phyloP scores from a whole-genome alignment of 768 basidiomycete genomes.

The Russula lepida region DNA sequence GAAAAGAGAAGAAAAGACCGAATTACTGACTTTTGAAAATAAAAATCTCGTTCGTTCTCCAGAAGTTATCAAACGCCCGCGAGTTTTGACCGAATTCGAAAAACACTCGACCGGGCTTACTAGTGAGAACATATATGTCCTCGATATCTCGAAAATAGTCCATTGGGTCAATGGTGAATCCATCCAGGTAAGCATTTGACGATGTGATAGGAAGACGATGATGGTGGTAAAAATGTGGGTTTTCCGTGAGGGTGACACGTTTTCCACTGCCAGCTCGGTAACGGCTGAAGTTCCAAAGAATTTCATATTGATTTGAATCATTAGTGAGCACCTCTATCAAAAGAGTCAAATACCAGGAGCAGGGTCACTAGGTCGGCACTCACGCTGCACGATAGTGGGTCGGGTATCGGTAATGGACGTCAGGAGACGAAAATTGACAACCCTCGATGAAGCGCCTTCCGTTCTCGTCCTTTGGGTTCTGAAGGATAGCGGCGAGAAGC shows the following conservation, averaged over 20 bases:
- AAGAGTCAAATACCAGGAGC: background rate
- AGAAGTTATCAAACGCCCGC: background rate
- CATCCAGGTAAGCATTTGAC: background rate
- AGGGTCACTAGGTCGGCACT: background rate
- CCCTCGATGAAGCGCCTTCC: background rate
- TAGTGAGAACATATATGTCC: background rate
- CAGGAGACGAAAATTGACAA: background rate
- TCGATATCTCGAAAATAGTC: background rate
- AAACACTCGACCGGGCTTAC: background rate
- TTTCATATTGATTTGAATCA: background rate
- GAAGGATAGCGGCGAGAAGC: too few relatives aligned
- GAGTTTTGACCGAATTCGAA: background rate
- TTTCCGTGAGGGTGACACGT: slow-evolving; percentile 2
- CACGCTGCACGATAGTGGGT: background rate
- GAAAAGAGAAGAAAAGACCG: background rate
- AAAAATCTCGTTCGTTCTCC: background rate
- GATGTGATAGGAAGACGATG: background rate
- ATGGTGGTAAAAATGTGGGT: background rate
- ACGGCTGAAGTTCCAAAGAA: slow-evolving; percentile 11
- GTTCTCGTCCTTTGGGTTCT: background rate
- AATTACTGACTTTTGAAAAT: background rate
- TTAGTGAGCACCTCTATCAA: background rate
- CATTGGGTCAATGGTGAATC: background rate
- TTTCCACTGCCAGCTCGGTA: background rate
- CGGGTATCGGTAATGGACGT: background rate